These are phyloP conservation scores for Pseudocercospora musae DNA, from an alignment of 2,329 filamentous ascomycete species.

Conservation along the genomic window DNA sequence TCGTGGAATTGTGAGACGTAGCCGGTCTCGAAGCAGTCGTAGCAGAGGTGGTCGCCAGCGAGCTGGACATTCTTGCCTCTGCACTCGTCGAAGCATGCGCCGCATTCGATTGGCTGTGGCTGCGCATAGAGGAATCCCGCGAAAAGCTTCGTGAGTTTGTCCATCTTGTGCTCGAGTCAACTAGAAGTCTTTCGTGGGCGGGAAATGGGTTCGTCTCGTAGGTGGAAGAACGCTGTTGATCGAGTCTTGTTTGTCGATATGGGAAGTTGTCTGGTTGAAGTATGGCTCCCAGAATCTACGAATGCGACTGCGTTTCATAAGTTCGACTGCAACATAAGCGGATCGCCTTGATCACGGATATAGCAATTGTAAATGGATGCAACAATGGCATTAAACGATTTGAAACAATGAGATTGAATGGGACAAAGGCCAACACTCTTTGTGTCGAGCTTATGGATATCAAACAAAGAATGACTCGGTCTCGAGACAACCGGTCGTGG, in stretches of 20 bases:
- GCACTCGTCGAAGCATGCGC: background rate
- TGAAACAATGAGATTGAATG: background rate
- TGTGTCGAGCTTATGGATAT: background rate
- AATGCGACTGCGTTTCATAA: background rate
- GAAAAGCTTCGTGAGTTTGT: background rate
- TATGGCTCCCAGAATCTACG: background rate
- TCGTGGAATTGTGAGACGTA: conserved; percentile 2
- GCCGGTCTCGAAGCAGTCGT: conserved; percentile 4
- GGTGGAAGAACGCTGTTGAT: background rate
- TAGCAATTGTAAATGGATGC: background rate
- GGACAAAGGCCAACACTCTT: background rate
- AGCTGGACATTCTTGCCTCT: background rate
- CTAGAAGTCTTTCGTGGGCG: background rate
- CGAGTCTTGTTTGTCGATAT: background rate
- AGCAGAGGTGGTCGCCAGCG: background rate
- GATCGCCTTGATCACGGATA: background rate
- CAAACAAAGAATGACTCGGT: background rate
- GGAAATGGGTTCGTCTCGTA: background rate
- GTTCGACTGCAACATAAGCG: background rate
- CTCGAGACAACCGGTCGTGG: too few species aligned
- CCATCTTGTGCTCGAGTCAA: background rate
- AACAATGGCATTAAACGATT: background rate
- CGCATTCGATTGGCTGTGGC: background rate
- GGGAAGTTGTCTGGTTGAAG: background rate
- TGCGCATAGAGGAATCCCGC: background rate